Base-by-base conservation (phyloP, 2,329 filamentous ascomycete species). In the Simplicillium sp. region DNA sequence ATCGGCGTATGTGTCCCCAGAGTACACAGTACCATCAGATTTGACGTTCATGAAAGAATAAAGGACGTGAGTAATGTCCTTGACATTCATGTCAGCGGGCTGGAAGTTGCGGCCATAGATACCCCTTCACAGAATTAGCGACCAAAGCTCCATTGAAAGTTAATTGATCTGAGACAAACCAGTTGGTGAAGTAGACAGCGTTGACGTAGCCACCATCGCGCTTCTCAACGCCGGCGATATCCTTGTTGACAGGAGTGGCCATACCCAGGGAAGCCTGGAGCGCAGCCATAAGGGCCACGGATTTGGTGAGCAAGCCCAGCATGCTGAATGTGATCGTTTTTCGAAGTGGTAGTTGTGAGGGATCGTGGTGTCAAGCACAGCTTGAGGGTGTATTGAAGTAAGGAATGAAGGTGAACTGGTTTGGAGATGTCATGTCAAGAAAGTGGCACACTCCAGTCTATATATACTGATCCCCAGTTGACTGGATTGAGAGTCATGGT, bases 91-190 rank as follows among this genome's bases (percentile, higher is more conserved):
- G 47, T 85, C 69, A 43, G 81, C 71, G 0, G 84, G 81, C 38
- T 82, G 71, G 54, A 82, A 84, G 48, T 84, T 75, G 39, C 84
- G 73, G 16, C 65, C 81, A 54, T 90, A 89, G 43, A 86, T 84
- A 33, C 47, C 47, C 39, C 42, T 73, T 16, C 3, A 29, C 37
- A 15, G 6, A 33, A 14, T 44, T 11, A 33, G 33, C 11, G 14
- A 29, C 18, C 18, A n/a, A 37, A 36, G 35, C 34, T 29, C n/a
- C 31, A 11, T 11, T 4, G 17, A 12, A 5, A 33, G 15, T 3
- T 29, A 39, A 20, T 17, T 13, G 14, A 25, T 31, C 15, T 7
- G 14, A 6, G 12, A 43, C 56, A 43, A 46, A 70, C 68, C 69
- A 72, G 58, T 73, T 74, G 35, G 61, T 62, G 42, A 68, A 69